phyloP scores from a whole-genome alignment of 192 early-diverging fungal species.

The Coemansia reversa region DNA sequence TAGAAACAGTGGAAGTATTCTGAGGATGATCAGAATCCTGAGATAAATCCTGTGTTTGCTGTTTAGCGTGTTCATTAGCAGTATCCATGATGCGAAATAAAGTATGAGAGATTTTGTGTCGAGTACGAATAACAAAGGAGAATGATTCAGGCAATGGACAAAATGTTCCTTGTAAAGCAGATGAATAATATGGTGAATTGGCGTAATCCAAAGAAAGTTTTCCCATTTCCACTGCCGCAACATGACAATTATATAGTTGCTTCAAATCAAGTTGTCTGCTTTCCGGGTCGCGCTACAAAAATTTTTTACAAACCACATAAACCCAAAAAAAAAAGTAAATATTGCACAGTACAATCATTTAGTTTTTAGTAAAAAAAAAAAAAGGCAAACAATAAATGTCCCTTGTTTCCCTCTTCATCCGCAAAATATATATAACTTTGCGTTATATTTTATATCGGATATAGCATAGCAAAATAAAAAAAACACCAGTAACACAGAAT shows the following conservation, averaged over 20 bases:
- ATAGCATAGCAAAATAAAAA: too few relatives aligned
- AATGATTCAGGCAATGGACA: slow-evolving; percentile 31
- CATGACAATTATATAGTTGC: slow-evolving; percentile 49
- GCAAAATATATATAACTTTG: too few relatives aligned
- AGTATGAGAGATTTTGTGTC: slow-evolving; percentile 20
- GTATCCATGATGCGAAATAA: slow-evolving; percentile 40
- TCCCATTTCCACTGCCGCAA: slow-evolving; percentile 32
- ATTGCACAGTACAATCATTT: not conserved
- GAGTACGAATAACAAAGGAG: slow-evolving; percentile 43
- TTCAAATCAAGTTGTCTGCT: slow-evolving; percentile 22
- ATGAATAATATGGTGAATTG: slow-evolving; percentile 36
- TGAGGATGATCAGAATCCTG: too few relatives aligned
- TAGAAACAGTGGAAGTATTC: not conserved
- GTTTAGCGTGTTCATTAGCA: slow-evolving; percentile 19
- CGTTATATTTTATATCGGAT: too few relatives aligned
- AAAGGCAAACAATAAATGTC: not conserved
- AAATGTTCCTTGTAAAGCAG: not conserved
- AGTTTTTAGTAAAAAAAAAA: not conserved
- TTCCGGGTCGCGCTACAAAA: slow-evolving; percentile 50
- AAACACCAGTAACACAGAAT: too few relatives aligned
- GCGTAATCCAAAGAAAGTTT: slow-evolving; percentile 35
- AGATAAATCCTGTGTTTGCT: not conserved
- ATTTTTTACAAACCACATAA: not conserved
- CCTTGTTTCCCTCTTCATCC: too few relatives aligned
- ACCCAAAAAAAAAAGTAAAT: slow-evolving; percentile 3